Conservation (phyloP, 768 basidiomycete species). For the Lepiota brunneoincarnata region DNA sequence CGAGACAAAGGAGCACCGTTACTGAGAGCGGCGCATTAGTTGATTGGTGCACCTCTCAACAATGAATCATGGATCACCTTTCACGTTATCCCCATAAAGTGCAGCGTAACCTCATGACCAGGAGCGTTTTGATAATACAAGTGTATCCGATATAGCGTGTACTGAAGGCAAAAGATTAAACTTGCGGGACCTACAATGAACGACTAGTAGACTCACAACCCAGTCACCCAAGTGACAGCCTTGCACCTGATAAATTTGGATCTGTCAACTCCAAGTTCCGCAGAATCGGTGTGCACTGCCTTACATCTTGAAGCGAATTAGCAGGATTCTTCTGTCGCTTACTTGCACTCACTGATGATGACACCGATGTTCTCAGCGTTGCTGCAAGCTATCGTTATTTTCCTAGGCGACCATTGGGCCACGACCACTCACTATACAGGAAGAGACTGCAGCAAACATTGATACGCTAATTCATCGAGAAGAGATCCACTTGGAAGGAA, state of each 20-base stretch:
- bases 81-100: neutral
- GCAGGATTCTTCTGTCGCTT: neutral
- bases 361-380: neutral
- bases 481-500: neutral
- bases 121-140: constrained; percentile 5
- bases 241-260: neutral
- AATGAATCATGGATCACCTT: neutral
- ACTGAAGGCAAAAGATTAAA: neutral
- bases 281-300: neutral
- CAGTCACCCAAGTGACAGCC: constrained; percentile 7
- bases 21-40: neutral
- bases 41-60: too few species aligned
- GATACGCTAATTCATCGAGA: neutral
- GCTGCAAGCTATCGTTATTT: neutral
- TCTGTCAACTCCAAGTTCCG: neutral
- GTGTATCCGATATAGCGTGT: constrained; percentile 1
- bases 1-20: neutral
- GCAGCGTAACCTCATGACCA: constrained; percentile 8
- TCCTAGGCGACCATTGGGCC: neutral
- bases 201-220: neutral
- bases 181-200: too few species aligned
- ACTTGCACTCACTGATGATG: neutral
- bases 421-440: neutral
- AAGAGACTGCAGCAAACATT: neutral
- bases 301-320: neutral